phyloP scores from a whole-genome alignment of 163 green algal species.

The Chlamydomonas reinhardtii region DNA sequence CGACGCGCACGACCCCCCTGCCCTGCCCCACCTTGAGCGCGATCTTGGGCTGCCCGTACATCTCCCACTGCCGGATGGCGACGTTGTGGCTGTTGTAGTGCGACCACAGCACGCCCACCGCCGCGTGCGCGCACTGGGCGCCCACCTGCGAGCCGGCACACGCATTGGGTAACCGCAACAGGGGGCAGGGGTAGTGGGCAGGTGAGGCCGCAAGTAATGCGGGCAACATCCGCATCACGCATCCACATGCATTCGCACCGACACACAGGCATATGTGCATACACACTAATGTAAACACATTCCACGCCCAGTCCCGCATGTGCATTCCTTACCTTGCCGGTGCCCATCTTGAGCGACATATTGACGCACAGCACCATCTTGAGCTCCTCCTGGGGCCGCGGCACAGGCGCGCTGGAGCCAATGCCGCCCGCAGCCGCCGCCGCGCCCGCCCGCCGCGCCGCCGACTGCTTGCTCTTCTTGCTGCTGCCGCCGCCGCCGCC shows the following conservation, averaged over 20 bases:
- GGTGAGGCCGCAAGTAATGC: background rate
- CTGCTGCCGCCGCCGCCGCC: background rate
- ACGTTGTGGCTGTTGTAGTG: slow-evolving; percentile 53
- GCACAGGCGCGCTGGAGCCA: background rate
- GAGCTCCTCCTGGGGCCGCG: slow-evolving; percentile 63
- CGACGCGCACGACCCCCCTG: too few species aligned
- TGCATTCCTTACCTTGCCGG: slow-evolving; percentile 67
- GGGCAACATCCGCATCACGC: too few species aligned
- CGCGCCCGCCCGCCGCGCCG: background rate
- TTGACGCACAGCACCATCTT: slow-evolving; percentile 80
- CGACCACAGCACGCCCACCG: slow-evolving; percentile 73
- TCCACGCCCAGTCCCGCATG: too few species aligned
- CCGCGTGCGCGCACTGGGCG: slow-evolving; percentile 86
- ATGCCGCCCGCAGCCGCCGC: background rate
- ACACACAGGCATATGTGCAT: too few species aligned
- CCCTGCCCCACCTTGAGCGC: slow-evolving; percentile 70
- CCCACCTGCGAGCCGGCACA: slow-evolving; percentile 41
- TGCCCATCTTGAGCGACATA: slow-evolving; percentile 79
- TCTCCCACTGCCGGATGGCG: slow-evolving; percentile 77
- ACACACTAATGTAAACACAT: too few species aligned
- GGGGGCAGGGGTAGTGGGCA: background rate
- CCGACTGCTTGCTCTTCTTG: background rate
- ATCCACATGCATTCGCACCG: too few species aligned
- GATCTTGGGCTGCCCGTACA: slow-evolving; percentile 84
- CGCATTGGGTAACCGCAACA: slow-evolving; percentile 38